phyloP scores from a whole-genome alignment of 371 early-diverging fungal species.

The Ordospora pajunii region DNA sequence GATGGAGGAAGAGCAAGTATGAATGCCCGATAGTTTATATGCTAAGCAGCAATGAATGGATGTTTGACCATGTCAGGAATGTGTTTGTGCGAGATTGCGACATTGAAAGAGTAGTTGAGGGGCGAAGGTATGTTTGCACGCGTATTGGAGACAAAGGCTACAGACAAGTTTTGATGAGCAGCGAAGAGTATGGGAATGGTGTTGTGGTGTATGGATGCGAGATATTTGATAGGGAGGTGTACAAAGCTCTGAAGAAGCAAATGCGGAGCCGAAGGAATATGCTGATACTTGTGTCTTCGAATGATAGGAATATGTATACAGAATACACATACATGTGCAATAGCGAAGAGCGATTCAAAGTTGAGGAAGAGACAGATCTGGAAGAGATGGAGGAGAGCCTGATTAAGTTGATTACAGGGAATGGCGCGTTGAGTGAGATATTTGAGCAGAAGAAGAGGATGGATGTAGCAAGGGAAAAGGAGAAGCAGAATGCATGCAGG shows the following conservation, averaged over 20 bases:
- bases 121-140: background rate
- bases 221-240: constrained; percentile 3
- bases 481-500: background rate
- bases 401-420: background rate
- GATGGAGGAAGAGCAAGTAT: constrained; percentile 1
- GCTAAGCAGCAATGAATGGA: background rate
- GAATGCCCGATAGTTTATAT: background rate
- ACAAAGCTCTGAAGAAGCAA: constrained; percentile 18
- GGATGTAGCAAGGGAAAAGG: constrained; percentile 1
- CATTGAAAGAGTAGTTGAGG: background rate
- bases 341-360: background rate
- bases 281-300: background rate
- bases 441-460: background rate
- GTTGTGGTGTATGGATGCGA: constrained; percentile 16
- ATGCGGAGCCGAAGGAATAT: background rate
- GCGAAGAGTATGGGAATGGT: constrained; percentile 9
- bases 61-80: background rate
- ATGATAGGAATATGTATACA: background rate
- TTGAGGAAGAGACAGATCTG: background rate
- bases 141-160: background rate
- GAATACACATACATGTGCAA: background rate
- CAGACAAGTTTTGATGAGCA: background rate
- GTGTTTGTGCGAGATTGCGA: background rate
- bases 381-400: constrained; percentile 1
- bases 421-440: background rate